These are phyloP conservation scores for Coprinopsis cinerea DNA, from an alignment of 768 basidiomycete species.

Conservation along the genomic window DNA sequence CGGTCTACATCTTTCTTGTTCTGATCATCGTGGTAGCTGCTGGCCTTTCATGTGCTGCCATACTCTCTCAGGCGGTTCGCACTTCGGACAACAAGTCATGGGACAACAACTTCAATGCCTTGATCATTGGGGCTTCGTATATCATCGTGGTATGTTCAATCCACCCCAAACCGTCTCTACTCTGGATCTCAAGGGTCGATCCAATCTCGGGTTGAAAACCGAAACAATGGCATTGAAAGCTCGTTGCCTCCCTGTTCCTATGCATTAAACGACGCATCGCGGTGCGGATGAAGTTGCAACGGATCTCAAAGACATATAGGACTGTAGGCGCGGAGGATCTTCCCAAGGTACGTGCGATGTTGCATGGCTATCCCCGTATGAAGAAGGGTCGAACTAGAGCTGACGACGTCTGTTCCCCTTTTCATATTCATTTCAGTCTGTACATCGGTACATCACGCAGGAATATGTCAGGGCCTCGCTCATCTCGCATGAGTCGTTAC, in stretches of 20 bases:
- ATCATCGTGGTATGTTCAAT: conserved; percentile 49
- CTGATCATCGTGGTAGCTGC: conserved; percentile 46
- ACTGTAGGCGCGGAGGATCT: conserved; percentile 49
- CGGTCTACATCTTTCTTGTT: conserved; percentile 48
- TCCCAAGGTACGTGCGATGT: conserved; percentile 42
- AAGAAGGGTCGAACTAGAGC: background rate
- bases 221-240: conserved; percentile 26
- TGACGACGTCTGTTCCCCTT: background rate
- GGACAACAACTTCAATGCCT: conserved; percentile 59
- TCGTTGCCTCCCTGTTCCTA: conserved; percentile 51
- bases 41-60: conserved; percentile 56
- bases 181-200: background rate
- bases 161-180: background rate
- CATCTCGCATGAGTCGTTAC: conserved; percentile 64
- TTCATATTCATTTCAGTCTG: conserved; percentile 36
- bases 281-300: conserved; percentile 56
- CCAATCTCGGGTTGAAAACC: too few species aligned
- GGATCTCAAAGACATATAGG: conserved; percentile 58
- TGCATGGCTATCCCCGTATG: conserved; percentile 1
- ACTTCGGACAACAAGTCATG: conserved; percentile 51
- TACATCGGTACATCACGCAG: conserved; percentile 62
- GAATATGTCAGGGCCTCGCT: conserved; percentile 75
- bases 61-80: conserved; percentile 69
- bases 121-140: conserved; percentile 69
- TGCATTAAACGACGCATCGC: conserved; percentile 67